Evolutionary conservation across 1,284 basidiomycete genomes (phyloP), one percentile per base, ranked within the genome.

Genomic region (Puccinia polysora): DNA sequence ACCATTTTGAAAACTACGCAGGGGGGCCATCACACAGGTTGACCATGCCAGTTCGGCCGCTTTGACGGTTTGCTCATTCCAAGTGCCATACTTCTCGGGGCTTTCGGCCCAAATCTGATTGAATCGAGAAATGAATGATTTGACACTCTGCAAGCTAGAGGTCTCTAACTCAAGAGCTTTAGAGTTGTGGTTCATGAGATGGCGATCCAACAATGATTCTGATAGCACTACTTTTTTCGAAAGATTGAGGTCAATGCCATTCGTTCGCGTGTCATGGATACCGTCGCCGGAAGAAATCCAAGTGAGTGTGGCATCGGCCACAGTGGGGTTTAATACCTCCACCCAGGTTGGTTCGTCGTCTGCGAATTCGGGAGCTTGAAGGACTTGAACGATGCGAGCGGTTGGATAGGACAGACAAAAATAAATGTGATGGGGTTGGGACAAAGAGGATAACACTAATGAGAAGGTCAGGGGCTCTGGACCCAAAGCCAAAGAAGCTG

Each of bases 41-140:
- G 38, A 30, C 63, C 63, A 65, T 20, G 63, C 63, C 2, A 20
- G 32, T 40, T 65, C 49, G 18, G 63, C 63, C 1, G 63, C 63
- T 34, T 23, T 36, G 30, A 23, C 28, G 12, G 49, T 55, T 40
- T 50, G 25, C 10, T 20, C 36, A 36, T 53, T 23, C 63, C 63
- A 65, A 3, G 23, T 25, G 23, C 63, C 63, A 53, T 30, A 25
- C 28, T 36, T 28, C 10, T 28, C 5, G 38, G 50, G 32, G 38
- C 6, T 53, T 5, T 36, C 38, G 3, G 23, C 25, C 20, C 34
- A 65, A 28, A 55, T 30, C n/a, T 55, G n/a, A 15, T 65, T 65
- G 7, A 65, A 55, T 36, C 63, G 63, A 7, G 49, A 55, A 53
- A 65, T 55, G 49, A 65, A 65, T 38, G 52, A 53, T 49, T 52